Evolutionary conservation across 768 basidiomycete genomes (phyloP).

Genomic region (Leccinum barrowsii): DNA sequence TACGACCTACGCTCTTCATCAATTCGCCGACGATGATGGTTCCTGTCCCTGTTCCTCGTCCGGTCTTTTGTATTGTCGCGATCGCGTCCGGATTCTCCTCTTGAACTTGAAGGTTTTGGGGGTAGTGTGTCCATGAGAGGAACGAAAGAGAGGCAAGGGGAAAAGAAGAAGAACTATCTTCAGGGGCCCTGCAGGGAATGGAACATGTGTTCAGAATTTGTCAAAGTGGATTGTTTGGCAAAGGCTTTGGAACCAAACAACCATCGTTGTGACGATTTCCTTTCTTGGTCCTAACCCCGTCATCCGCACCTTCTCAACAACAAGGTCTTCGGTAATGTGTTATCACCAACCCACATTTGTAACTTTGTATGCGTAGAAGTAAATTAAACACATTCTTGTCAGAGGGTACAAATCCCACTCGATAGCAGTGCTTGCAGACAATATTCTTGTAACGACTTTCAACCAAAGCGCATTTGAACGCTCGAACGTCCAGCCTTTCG

Average conservation of each 20-base stretch:
- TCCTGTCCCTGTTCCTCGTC: conserved; percentile 3
- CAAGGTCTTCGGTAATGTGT: too few relatives aligned
- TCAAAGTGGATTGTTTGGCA: conserved; percentile 18
- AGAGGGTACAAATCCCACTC: too few relatives aligned
- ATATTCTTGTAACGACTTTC: too few relatives aligned
- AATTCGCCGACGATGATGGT: not conserved
- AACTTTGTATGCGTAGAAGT: too few relatives aligned
- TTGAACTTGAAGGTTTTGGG: conserved; percentile 15
- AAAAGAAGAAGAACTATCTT: not conserved
- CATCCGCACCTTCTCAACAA: too few relatives aligned
- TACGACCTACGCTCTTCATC: conserved; percentile 58
- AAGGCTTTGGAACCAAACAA: conserved; percentile 25
- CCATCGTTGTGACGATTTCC: too few relatives aligned
- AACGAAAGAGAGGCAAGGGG: not conserved
- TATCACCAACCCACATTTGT: too few relatives aligned
- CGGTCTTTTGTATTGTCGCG: conserved; percentile 11
- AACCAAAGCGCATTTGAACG: too few relatives aligned
- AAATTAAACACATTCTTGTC: too few relatives aligned
- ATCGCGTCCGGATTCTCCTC: conserved; percentile 11
- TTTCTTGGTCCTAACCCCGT: too few relatives aligned
- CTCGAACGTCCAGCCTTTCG: too few relatives aligned
- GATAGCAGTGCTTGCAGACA: not conserved
- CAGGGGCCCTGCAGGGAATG: not conserved
- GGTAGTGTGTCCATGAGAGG: conserved; percentile 21
- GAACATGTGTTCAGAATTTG: not conserved